Conservation (phyloP, 1,284 basidiomycete species). For the Schizophyllum amplum region DNA sequence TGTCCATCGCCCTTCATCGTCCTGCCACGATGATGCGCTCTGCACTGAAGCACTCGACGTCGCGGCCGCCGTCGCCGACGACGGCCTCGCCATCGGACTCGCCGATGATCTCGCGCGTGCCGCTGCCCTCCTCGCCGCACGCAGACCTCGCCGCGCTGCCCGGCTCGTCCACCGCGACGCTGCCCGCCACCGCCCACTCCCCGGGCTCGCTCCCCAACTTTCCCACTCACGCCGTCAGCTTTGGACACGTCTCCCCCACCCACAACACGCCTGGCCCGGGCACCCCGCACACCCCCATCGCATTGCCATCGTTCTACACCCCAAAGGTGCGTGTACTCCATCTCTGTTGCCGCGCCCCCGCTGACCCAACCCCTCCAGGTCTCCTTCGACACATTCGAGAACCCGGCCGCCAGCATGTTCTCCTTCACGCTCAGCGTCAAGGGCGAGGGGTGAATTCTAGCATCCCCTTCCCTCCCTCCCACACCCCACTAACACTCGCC, state of each 20-base stretch:
- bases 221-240: neutral
- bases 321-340: too few relatives aligned
- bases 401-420: slow-evolving; percentile 64
- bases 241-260: too few relatives aligned
- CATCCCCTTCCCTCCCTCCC: too few relatives aligned
- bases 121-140: neutral
- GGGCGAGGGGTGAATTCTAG: slow-evolving; percentile 43
- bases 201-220: neutral
- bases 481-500: too few relatives aligned
- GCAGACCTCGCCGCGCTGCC: neutral
- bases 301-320: neutral
- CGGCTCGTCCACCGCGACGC: too few relatives aligned
- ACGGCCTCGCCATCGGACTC: neutral
- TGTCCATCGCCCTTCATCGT: too few relatives aligned
- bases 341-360: too few relatives aligned
- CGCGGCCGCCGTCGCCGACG: too few relatives aligned
- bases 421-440: slow-evolving; percentile 77
- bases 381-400: slow-evolving; percentile 78
- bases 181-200: too few relatives aligned
- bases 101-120: neutral
- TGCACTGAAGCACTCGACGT: neutral
- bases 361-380: slow-evolving; percentile 90
- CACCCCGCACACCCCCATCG: neutral
- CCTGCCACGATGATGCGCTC: neutral
- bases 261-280: neutral